phyloP scores from a whole-genome alignment of 2,329 filamentous ascomycete species.

The Pezicula neosporulosa region DNA sequence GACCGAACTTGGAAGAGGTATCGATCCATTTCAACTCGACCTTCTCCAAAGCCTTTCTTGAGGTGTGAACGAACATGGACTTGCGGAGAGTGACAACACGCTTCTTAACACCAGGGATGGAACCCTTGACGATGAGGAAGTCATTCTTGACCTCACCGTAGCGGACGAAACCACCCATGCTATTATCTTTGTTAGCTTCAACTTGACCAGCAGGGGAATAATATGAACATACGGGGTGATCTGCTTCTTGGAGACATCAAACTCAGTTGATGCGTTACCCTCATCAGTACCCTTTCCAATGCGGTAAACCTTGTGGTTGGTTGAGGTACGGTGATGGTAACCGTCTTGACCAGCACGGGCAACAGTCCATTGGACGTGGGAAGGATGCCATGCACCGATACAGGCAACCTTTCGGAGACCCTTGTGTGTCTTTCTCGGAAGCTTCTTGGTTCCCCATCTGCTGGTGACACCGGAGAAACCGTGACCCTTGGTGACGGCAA shows the following conservation, averaged over 20 bases:
- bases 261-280: conserved; percentile 89
- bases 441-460: conserved; percentile 99
- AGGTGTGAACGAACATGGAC: conserved; percentile 97
- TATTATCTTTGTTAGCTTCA: conserved; percentile 40
- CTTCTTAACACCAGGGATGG: conserved; percentile 98
- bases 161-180: conserved; percentile 97
- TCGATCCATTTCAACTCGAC: conserved; percentile 99
- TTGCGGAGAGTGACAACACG: conserved; percentile 98
- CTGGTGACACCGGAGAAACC: conserved; percentile 96
- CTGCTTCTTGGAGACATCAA: conserved; percentile 98
- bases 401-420: conserved; percentile 99
- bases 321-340: conserved; percentile 99
- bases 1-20: conserved; percentile 99
- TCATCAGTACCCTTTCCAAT: conserved; percentile 91
- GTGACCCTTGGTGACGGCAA: conserved; percentile 99
- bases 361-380: conserved; percentile 99
- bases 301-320: conserved; percentile 99
- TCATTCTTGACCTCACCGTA: conserved; percentile 99
- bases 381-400: conserved; percentile 99
- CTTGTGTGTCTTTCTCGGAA: conserved; percentile 99
- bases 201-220: background rate
- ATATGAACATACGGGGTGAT: conserved; percentile 88
- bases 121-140: conserved; percentile 97
- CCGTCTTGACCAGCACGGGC: conserved; percentile 99
- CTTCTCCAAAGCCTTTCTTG: conserved; percentile 95